A percentile compares a stretch with the other conserved stretches of the same genome.
These are phyloP conservation scores for Fistulifera pelliculosa DNA, from an alignment of 108 stramenopile genomes.

Conservation along the genomic window DNA sequence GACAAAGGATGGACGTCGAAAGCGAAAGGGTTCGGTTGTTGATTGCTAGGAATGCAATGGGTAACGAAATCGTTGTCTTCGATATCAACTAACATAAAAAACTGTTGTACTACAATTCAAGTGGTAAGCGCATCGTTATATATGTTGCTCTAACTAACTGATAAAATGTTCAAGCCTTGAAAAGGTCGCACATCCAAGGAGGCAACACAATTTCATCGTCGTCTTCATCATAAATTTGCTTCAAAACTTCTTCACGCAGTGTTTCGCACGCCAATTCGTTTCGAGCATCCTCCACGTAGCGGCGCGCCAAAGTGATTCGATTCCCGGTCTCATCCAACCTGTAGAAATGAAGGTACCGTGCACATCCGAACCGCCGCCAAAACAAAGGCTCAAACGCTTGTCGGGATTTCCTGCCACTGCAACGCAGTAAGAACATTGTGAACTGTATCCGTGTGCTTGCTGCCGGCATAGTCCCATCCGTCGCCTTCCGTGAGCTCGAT, in stretches of 20 bases:
- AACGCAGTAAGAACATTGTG: conserved; percentile 34
- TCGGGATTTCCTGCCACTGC: conserved; percentile 54
- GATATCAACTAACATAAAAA: too few species aligned
- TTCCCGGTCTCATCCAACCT: conserved; percentile 57
- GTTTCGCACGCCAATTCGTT: conserved; percentile 40
- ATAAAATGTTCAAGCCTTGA: conserved; percentile 14
- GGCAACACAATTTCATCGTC: conserved; percentile 22
- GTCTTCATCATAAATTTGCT: conserved; percentile 24
- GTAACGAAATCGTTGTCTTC: too few species aligned
- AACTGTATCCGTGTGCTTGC: conserved; percentile 28
- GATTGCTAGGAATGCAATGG: too few species aligned
- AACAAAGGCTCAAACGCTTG: conserved; percentile 33
- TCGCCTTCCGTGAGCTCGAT: conserved; percentile 19
- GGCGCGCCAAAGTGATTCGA: conserved; percentile 44
- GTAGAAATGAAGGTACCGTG: conserved; percentile 45
- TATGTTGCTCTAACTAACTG: too few species aligned
- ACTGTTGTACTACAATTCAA: too few species aligned
- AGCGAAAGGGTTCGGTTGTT: too few species aligned
- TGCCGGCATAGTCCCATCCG: conserved; percentile 36
- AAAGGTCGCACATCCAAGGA: conserved; percentile 42
- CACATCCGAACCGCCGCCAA: conserved; percentile 42
- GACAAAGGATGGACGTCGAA: too few species aligned
- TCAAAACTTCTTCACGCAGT: conserved; percentile 28
- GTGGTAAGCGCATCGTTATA: too few species aligned
- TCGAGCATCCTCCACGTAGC: conserved; percentile 46